A percentile compares a stretch with the other conserved stretches of the same genome.
phyloP scores from a whole-genome alignment of 1,284 basidiomycete species.

The Psilocybe mexicana region DNA sequence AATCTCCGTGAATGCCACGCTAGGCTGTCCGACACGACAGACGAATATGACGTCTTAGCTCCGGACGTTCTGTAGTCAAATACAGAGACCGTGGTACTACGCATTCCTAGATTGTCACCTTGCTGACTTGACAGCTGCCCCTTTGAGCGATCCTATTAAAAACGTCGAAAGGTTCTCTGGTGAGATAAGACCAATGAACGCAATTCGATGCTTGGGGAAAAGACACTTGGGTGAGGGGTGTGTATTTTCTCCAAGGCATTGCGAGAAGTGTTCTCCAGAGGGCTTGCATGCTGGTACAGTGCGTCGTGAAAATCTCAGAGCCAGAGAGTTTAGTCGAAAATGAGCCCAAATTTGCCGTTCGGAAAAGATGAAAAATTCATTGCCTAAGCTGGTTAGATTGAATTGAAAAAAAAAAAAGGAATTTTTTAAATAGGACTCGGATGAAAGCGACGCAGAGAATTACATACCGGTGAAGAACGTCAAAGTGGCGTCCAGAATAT shows the following conservation, averaged over 20 bases:
- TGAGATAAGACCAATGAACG: background rate
- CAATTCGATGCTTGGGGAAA: background rate
- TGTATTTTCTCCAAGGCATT: constrained; percentile 31
- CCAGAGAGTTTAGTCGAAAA: constrained; percentile 28
- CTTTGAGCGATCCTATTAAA: constrained; percentile 36
- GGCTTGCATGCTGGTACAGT: constrained; percentile 27
- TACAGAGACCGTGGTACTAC: background rate
- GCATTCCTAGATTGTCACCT: constrained; percentile 20
- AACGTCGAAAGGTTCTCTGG: constrained; percentile 27
- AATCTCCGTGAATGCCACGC: constrained; percentile 12
- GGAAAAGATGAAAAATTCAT: constrained; percentile 39
- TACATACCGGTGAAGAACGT: constrained; percentile 39
- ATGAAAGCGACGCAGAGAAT: background rate
- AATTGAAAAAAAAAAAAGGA: background rate
- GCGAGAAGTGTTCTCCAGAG: constrained; percentile 34
- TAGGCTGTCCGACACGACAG: constrained; percentile 14
- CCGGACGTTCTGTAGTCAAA: background rate
- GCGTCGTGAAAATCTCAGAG: constrained; percentile 34
- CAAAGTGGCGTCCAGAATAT: constrained; percentile 51
- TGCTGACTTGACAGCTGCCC: constrained; percentile 33
- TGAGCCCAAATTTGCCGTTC: constrained; percentile 35
- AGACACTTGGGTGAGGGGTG: background rate
- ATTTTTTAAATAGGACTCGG: background rate
- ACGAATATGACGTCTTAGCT: background rate
- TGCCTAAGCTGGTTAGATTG: constrained; percentile 37